Percentiles rank a stretch among this genome's conserved stretches.
Evolutionary conservation across 305 asterid species (phyloP).

Genomic region (Fraxinus latifolia): DNA sequence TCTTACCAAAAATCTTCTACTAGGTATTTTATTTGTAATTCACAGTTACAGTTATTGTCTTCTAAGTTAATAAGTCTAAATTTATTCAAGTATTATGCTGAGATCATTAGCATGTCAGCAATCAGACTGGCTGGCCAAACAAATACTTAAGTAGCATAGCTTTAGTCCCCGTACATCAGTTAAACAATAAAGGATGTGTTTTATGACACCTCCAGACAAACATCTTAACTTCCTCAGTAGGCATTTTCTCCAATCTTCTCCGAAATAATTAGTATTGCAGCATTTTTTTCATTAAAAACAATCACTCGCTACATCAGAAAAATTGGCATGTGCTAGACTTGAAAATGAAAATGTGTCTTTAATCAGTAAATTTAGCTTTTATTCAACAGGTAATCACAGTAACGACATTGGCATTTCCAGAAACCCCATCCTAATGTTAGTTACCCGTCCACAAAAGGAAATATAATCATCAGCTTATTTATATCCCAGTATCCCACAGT

Average conservation of each 20-base stretch:
- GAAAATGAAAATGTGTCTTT: slow-evolving; percentile 1
- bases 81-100: neutral
- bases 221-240: slow-evolving; percentile 9
- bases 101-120: slow-evolving; percentile 13
- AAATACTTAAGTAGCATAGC: slow-evolving; percentile 3
- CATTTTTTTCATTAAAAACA: neutral
- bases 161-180: neutral
- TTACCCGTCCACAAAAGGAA: slow-evolving; percentile 1
- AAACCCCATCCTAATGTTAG: neutral
- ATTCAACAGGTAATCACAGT: slow-evolving; percentile 6
- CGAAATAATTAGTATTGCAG: neutral
- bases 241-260: slow-evolving; percentile 8
- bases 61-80: slow-evolving; percentile 8
- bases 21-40: slow-evolving; percentile 1
- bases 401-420: neutral
- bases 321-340: neutral
- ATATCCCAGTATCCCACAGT: neutral
- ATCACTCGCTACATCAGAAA: neutral
- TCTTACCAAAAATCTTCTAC: slow-evolving; percentile 5
- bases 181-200: slow-evolving; percentile 7
- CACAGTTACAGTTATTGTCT: slow-evolving; percentile 16
- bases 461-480: neutral
- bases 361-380: neutral
- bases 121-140: slow-evolving; percentile 4
- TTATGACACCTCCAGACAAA: slow-evolving; percentile 10